A percentile compares a stretch with the other conserved stretches of the same genome.
These are phyloP conservation scores for Tuber umbilicatum DNA, from an alignment of 495 filamentous ascomycete genomes.

Conservation along the genomic window DNA sequence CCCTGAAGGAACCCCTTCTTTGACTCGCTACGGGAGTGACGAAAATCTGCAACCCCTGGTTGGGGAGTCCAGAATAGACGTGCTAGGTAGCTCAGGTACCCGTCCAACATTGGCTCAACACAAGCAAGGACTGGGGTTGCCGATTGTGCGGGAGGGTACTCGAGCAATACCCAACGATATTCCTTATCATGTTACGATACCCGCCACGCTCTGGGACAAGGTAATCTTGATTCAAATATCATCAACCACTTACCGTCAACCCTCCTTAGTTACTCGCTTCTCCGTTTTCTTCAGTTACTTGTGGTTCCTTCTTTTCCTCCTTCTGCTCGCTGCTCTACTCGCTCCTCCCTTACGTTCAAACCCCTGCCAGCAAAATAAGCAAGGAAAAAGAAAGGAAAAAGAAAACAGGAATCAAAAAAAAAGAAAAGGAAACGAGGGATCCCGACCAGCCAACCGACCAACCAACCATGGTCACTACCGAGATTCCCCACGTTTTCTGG, in stretches of 20 bases:
- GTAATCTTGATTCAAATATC: slow-evolving; percentile 1
- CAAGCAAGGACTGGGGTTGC: not conserved
- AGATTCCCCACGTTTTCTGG: slow-evolving; percentile 1
- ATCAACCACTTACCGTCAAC: not conserved
- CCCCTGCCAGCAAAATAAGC: not conserved
- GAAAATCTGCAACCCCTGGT: not conserved
- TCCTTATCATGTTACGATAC: not conserved
- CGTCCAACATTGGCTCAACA: not conserved
- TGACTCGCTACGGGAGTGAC: not conserved
- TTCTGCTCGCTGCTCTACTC: not conserved
- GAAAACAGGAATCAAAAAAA: slow-evolving; percentile 8
- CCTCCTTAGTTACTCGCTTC: not conserved
- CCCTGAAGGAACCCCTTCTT: not conserved
- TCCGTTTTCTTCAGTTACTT: not conserved
- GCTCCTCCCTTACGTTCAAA: not conserved
- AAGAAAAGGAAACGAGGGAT: not conserved
- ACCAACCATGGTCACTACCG: slow-evolving; percentile 4
- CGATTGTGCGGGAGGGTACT: not conserved
- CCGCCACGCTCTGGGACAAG: not conserved
- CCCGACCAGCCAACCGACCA: not conserved
- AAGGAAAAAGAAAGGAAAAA: slow-evolving; percentile 9
- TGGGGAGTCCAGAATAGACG: not conserved
- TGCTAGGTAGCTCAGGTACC: slow-evolving; percentile 1
- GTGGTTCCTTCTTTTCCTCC: not conserved
- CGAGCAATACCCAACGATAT: not conserved